Evolutionary conservation across 2,329 filamentous ascomycete species (phyloP).

Genomic region (Talaromyces islandicus): DNA sequence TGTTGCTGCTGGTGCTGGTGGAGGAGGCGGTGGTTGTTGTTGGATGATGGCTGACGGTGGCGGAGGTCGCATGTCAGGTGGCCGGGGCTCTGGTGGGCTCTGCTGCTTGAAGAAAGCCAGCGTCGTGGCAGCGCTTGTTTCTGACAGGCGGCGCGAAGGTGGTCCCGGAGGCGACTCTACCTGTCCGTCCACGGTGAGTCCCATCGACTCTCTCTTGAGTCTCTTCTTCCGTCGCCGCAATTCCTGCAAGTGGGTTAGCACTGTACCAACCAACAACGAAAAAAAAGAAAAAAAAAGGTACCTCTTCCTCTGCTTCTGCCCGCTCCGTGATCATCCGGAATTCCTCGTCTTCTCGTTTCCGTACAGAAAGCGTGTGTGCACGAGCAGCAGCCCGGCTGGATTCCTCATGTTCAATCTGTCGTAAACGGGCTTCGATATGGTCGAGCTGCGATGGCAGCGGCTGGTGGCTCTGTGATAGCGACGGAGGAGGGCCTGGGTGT

Average conservation of each 20-base stretch:
- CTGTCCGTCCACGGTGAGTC: conserved; percentile 26
- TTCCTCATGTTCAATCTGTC: conserved; percentile 36
- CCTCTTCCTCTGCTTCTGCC: conserved; percentile 36
- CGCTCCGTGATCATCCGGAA: conserved; percentile 34
- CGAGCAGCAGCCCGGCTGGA: conserved; percentile 32
- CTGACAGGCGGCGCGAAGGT: conserved; percentile 33
- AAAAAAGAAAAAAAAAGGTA: conserved; percentile 15
- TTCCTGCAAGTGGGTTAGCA: conserved; percentile 19
- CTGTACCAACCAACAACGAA: background rate
- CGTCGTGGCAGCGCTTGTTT: conserved; percentile 36
- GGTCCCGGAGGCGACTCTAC: conserved; percentile 33
- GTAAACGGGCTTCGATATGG: conserved; percentile 32
- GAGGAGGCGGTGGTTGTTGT: conserved; percentile 5
- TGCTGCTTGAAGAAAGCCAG: conserved; percentile 38
- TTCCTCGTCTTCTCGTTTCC: conserved; percentile 36
- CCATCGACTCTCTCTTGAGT: conserved; percentile 37
- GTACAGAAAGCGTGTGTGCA: conserved; percentile 29
- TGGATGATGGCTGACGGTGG: conserved; percentile 13
- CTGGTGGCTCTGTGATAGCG: conserved; percentile 14
- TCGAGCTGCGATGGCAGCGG: conserved; percentile 25
- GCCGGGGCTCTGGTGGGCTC: conserved; percentile 32
- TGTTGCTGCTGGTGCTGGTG: conserved; percentile 11
- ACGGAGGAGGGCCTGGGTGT: conserved; percentile 17
- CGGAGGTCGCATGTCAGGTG: conserved; percentile 6
- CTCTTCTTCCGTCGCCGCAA: conserved; percentile 34